A percentile compares a stretch with the other conserved stretches of the same genome.
These are phyloP conservation scores for Favolaschia claudopus DNA, from an alignment of 768 basidiomycete species.

Conservation along the genomic window DNA sequence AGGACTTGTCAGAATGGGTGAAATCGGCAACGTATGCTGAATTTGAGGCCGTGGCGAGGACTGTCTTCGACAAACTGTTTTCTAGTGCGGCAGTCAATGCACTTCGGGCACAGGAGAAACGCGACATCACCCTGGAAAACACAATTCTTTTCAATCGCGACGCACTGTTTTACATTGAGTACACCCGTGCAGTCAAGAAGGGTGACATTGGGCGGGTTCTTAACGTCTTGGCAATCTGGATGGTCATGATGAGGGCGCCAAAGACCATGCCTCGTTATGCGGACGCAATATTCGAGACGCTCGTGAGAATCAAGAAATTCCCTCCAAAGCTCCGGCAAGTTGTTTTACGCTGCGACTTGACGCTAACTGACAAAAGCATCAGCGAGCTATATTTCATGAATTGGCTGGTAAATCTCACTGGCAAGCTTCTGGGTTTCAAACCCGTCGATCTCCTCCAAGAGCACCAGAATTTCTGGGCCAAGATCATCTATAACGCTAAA, in stretches of 20 bases:
- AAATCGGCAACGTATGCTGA: background rate
- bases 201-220: constrained; percentile 32
- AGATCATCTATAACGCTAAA: constrained; percentile 10
- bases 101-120: background rate
- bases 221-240: constrained; percentile 16
- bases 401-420: constrained; percentile 21
- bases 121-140: constrained; percentile 16
- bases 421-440: constrained; percentile 9
- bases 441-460: constrained; percentile 19
- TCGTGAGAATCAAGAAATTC: constrained; percentile 2
- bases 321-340: constrained; percentile 1
- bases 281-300: constrained; percentile 18
- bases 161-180: constrained; percentile 22
- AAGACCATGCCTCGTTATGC: constrained; percentile 28
- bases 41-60: constrained; percentile 4
- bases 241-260: constrained; percentile 23
- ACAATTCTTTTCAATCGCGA: constrained; percentile 28
- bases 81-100: constrained; percentile 8
- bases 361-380: too few species aligned
- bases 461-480: constrained; percentile 15
- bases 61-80: constrained; percentile 16
- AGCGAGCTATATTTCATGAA: constrained; percentile 18
- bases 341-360: background rate
- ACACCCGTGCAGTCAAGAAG: constrained; percentile 25
- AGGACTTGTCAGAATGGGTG: constrained; percentile 11